Evolutionary conservation across 1,139 yeast species (phyloP), one percentile per base, ranked within the genome.

Genomic region (Suhomyces chickasaworum): DNA sequence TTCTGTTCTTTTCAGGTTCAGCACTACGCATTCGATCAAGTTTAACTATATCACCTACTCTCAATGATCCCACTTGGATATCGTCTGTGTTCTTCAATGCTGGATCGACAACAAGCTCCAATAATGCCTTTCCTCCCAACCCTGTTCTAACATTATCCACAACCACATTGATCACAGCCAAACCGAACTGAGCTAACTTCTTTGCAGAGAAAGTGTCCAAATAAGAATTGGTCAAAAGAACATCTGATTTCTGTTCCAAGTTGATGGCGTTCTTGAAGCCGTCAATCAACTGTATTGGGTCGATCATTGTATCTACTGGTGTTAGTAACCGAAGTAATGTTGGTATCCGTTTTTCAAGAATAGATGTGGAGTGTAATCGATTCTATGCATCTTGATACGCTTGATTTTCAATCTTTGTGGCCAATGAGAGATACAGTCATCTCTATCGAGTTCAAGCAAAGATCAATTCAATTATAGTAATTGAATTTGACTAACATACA

Each of bases 11-110:
- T 10, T 20, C 25, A 3, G 44, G 18, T 9, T 66, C 51, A 49
- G 56, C 23, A 42, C 49, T 45, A 39, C 52, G 52, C 79, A 72
- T 59, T 56, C 63, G 63, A 32, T 75, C 79, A 21, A 83, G 42
- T 53, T 71, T 74, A 0, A 86, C 89, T 43, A 90, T 84, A 65
- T 91, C 97, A 6, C 97, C 97, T 1, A 81, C 80, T 52, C 83
- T 76, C 30, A 90, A 73, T 29, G 81, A 80, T 0, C 89, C 89
- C 3, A 73, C 58, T 12, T 75, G 75, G 4, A 85, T 65, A 1
- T 65, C 65, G 13, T 53, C 58, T 2, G 55, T 60, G 29, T 66
- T 67, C 7, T 67, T 57, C 41, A 75, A 65, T 0, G 88, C 84
- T 2, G 81, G 66, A 58, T 89, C 95, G 5, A 80, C 71, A 12